phyloP scores from a whole-genome alignment of 305 asterid species.

The Plantago coronopus region DNA sequence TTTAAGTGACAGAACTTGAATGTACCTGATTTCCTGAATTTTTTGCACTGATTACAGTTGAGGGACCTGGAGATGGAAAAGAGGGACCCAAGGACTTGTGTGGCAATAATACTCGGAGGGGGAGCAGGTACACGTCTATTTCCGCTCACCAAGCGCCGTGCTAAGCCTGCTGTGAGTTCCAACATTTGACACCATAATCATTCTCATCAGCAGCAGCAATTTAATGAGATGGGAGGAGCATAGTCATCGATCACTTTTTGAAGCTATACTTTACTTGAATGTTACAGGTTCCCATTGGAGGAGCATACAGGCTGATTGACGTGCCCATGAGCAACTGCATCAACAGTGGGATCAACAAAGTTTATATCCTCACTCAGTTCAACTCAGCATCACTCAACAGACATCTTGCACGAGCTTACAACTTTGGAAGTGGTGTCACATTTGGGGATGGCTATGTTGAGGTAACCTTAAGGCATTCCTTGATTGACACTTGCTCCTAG shows the following conservation, averaged over 20 bases:
- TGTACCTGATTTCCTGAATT: background rate
- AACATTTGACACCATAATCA: background rate
- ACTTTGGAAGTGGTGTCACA: conserved; percentile 63
- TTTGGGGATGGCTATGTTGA: conserved; percentile 94
- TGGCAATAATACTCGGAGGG: conserved; percentile 91
- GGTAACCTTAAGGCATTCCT: conserved; percentile 33
- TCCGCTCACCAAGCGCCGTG: conserved; percentile 91
- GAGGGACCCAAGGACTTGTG: conserved; percentile 69
- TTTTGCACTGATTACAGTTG: conserved; percentile 35
- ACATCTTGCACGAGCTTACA: conserved; percentile 85
- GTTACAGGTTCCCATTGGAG: conserved; percentile 91
- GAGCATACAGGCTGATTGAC: conserved; percentile 87
- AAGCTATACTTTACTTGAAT: background rate
- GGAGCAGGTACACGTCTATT: conserved; percentile 96
- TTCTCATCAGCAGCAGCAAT: background rate
- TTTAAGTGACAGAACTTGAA: background rate
- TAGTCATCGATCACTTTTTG: background rate
- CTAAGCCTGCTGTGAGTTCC: conserved; percentile 87
- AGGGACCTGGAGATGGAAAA: conserved; percentile 70
- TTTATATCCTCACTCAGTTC: conserved; percentile 89
- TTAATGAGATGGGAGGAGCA: background rate
- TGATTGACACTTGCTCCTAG: background rate
- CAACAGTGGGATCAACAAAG: conserved; percentile 90
- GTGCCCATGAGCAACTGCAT: conserved; percentile 99
- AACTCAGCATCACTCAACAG: conserved; percentile 96